Base-by-base conservation (phyloP, 495 filamentous ascomycete genomes). In the Podospora sp. region DNA sequence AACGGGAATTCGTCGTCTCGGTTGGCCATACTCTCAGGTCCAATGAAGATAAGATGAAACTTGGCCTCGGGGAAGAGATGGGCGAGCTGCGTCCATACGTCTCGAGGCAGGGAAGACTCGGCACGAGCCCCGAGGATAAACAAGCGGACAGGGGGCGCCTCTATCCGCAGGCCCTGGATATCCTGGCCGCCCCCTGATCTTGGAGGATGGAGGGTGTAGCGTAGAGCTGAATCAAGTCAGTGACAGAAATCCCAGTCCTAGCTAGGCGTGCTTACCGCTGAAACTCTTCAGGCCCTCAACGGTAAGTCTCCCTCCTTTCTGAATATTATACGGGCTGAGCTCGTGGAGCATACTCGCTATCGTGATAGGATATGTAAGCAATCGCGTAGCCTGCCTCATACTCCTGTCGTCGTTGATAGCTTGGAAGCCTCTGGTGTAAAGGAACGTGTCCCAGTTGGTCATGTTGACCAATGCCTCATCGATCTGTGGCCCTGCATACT, bases 391-490 rank as follows among this genome's bases (percentile, higher is more conserved):
- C 78, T 99, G 95, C 64, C 95, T 84, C 85, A 98, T 87, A 68
- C 86, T 89, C 36, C 94, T 83, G 67, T 94, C 92, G 52, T 91
- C 86, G 70, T 99, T 91, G 72, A 99, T 91, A 8, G 95, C 95
- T 46, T 87, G 84, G 73, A 93, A 97, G 65, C 94, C 88, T 53
- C 96, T 84, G 1, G 93, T 92, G 74, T 97, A 99, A 57, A 98
- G 79, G 66, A 92, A 92, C 0, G 95, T 97, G 74, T 99, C 95
- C 95, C 95, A 99, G 77, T 95, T 98, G 35, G 91, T 97, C 90
- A 98, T 94, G 81, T 99, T 99, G 61, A 96, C 86, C 69, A 94
- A 81, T 60, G 91, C 91, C 74, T 97, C 94, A 65, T 97, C 94
- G 77, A 96, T 89, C 79, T 97, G 94, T 29, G 87, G 84, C 5